A percentile compares a stretch with the other conserved stretches of the same genome.
These are phyloP conservation scores for Atkinsonella texensis DNA, from an alignment of 2,329 filamentous ascomycete species.

Conservation along the genomic window DNA sequence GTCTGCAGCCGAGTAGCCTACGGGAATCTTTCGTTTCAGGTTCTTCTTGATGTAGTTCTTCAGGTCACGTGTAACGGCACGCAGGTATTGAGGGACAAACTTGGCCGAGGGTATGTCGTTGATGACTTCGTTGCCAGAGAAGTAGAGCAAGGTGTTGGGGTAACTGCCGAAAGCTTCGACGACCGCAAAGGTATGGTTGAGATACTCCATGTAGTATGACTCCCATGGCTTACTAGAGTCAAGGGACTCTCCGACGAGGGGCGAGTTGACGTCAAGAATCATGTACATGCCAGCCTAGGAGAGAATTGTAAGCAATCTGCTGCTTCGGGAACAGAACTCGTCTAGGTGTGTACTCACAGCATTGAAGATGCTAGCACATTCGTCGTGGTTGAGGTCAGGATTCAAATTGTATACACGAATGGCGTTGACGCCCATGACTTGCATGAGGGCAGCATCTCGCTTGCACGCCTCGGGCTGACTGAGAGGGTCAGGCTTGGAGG, in stretches of 20 bases:
- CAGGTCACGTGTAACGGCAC: slow-evolving; percentile 66
- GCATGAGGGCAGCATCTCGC: slow-evolving; percentile 54
- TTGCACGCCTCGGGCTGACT: slow-evolving; percentile 46
- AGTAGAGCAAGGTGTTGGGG: slow-evolving; percentile 59
- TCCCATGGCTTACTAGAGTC: slow-evolving; percentile 43
- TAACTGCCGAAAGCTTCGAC: slow-evolving; percentile 57
- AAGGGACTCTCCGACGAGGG: slow-evolving; percentile 45
- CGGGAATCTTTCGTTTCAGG: slow-evolving; percentile 54
- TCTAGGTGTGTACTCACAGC: slow-evolving; percentile 23
- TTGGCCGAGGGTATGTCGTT: slow-evolving; percentile 49
- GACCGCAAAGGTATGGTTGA: slow-evolving; percentile 55
- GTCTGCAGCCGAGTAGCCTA: slow-evolving; percentile 72
- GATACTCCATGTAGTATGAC: slow-evolving; percentile 46
- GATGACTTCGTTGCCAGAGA: slow-evolving; percentile 71
- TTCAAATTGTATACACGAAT: slow-evolving; percentile 60
- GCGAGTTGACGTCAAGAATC: slow-evolving; percentile 57
- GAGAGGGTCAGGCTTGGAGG: slow-evolving; percentile 43
- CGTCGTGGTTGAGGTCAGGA: slow-evolving; percentile 53
- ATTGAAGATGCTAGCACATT: slow-evolving; percentile 57
- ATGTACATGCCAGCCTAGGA: slow-evolving; percentile 52
- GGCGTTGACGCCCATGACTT: slow-evolving; percentile 52
- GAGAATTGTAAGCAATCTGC: neutral
- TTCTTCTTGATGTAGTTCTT: slow-evolving; percentile 71
- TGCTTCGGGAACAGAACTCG: neutral
- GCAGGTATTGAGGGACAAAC: slow-evolving; percentile 55